These are phyloP conservation scores for Xylariaceae sp. DNA, from an alignment of 2,329 filamentous ascomycete genomes.

Conservation along the genomic window DNA sequence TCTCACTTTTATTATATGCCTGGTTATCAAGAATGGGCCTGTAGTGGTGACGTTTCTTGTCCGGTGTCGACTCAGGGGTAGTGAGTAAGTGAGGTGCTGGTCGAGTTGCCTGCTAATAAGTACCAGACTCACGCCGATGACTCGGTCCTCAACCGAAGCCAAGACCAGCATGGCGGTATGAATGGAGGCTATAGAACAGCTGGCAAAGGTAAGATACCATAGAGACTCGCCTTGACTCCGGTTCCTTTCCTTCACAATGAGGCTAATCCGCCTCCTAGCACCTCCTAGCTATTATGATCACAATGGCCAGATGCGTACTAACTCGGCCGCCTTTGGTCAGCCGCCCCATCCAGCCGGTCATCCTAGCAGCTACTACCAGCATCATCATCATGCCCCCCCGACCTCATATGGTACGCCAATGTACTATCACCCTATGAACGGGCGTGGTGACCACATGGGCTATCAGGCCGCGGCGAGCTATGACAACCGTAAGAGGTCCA, in stretches of 20 bases:
- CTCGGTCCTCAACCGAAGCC: constrained; percentile 61
- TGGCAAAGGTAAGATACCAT: constrained; percentile 45
- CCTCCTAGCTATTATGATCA: constrained; percentile 60
- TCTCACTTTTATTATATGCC: too few species aligned
- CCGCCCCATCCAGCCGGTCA: constrained; percentile 47
- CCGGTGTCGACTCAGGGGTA: not conserved
- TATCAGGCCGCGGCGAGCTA: constrained; percentile 49
- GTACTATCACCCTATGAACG: constrained; percentile 65
- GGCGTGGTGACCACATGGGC: constrained; percentile 56
- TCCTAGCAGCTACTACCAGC: constrained; percentile 56
- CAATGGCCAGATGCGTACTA: constrained; percentile 57
- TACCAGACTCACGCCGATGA: constrained; percentile 83
- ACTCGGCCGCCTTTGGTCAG: constrained; percentile 47
- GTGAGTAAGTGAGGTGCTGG: not conserved
- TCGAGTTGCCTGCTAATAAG: constrained; percentile 1
- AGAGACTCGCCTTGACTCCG: constrained; percentile 17
- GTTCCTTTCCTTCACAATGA: constrained; percentile 32
- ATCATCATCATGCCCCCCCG: constrained; percentile 44
- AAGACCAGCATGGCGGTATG: constrained; percentile 48
- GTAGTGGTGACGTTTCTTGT: not conserved
- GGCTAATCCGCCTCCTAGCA: constrained; percentile 44
- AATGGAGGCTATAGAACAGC: constrained; percentile 49
- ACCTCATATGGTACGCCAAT: constrained; percentile 61
- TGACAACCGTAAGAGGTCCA: constrained; percentile 76
- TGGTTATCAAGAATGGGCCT: not conserved